Base-by-base conservation (phyloP, 192 early-diverging fungal species). In the Backusella liffmaniae region DNA sequence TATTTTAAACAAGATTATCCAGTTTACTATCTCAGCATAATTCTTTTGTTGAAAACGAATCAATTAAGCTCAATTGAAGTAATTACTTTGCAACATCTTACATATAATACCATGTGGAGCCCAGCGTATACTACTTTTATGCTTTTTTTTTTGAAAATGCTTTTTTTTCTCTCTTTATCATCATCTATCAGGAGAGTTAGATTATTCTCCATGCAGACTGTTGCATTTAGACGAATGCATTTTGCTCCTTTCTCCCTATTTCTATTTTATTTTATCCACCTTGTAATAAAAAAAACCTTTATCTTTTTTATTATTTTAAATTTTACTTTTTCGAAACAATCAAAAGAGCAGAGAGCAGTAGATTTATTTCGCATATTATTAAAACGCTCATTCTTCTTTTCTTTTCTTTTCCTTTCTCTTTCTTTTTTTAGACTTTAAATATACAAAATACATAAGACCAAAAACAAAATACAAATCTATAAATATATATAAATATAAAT, bases 191-290 rank as follows among this genome's bases (percentile, higher is more conserved):
- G 56, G 56, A 59, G 56, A 26, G 26, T 62, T 62, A 62, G 37
- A 41, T 41, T 62, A 62, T 62, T 62, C 56, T 62, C 56, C 37
- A 69, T 69, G 67, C 67, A 69, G 67, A 69, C 37, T 35, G 67
- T 69, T 69, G 67, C 67, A 69, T 69, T 69, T 69, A 36, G 67
- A 69, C 67, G 67, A 62, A 62, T 69, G 67, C 67, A 69, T 69
- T 69, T 69, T 69, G 67, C 67, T 69, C 67, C 67, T 69, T 34
- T 69, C 41, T 69, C 67, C 67, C 56, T 62, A 62, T 62, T 62
- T 62, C 26, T 62, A 23, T 49, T 62, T 62, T 62, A 62, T 62
- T 62, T 62, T 62, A 62, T 62, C 23, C 23, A 62, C 9, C 56
- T 62, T 23, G 26, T 10, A 26, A 62, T 29, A 29, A 29, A 29